A percentile compares a stretch with the other conserved stretches of the same genome.
Evolutionary conservation across 805 yeast genomes (phyloP).

Genomic region (Barnettozyma pratensis): DNA sequence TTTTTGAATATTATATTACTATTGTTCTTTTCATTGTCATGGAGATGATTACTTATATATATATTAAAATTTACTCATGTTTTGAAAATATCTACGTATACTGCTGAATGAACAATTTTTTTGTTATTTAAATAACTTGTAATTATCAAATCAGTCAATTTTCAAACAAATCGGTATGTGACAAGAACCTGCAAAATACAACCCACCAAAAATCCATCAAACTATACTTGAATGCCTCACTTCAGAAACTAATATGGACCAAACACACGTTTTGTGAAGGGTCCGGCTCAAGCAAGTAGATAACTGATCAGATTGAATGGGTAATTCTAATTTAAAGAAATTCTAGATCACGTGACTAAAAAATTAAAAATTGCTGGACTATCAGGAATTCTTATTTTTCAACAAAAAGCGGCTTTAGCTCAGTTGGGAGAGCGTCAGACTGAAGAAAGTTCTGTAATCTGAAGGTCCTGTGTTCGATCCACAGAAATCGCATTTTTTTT

Average conservation of each 20-base stretch:
- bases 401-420: slow-evolving; percentile 23
- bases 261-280: no score
- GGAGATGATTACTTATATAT: not conserved
- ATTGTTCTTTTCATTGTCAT: not conserved
- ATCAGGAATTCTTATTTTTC: slow-evolving; percentile 1
- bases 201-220: no score
- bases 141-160: not conserved
- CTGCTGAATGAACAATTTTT: slow-evolving; percentile 9
- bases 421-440: slow-evolving; percentile 28
- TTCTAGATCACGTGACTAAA: not conserved
- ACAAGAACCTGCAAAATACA: not conserved
- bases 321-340: not conserved
- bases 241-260: slow-evolving; percentile 25
- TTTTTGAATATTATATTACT: no score
- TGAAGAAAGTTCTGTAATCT: slow-evolving; percentile 34
- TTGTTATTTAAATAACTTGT: not conserved
- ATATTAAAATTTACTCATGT: slow-evolving; percentile 3
- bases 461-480: slow-evolving; percentile 82
- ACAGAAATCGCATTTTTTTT: slow-evolving; percentile 47
- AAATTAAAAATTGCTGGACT: slow-evolving; percentile 1
- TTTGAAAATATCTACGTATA: not conserved
- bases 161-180: no score
- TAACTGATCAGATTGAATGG: not conserved
- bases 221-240: not conserved
- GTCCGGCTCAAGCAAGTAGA: no score